Evolutionary conservation across 176 grass and related monocot genomes (phyloP), one percentile per base, ranked within the genome.

Genomic region (Echinochloa phyllopogon): DNA sequence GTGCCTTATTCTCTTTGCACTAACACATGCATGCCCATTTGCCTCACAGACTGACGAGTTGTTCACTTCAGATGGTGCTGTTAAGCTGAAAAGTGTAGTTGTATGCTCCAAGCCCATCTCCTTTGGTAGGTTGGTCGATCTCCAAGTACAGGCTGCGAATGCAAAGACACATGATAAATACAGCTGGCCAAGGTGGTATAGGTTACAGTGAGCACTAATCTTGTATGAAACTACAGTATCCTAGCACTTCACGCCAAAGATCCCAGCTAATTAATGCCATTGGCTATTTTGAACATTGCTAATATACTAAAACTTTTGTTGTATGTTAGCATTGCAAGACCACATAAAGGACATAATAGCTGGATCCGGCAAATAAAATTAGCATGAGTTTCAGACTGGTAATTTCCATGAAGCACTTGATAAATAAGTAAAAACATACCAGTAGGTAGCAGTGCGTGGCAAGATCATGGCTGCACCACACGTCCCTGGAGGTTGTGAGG

Each of bases 61-160:
- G 16, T 66, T 8, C 4, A 16, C 8, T 74, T 78, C 81, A 36
- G 51, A 61, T 14, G 79, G 33, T 74, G 57, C 15, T 39, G 47
- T 29, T 24, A 73, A 77, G 48, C 60, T 50, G 61, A 24, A 13
- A 18, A 42, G 1, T 57, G n/a, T 12, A 4, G 59, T 75, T 7
- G 68, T 41, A n/a, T 41, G 59, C 67, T 81, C 74, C 87, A 85
- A 74, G 76, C 69, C 89, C 74, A 92, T 80, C 62, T 92, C 89
- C 89, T 92, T 85, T 12, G 94, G 94, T 7, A 97, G 83, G 56
- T 92, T 92, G 83, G 56, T 92, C 90, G 78, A 90, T 92, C 44
- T 94, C 93, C 81, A 94, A 96, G 86, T 92, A 90, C 58, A 94
- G 75, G 75, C 96, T 98, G 91, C 23, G 27, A 61, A 89, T 58